phyloP scores from a whole-genome alignment of 2,329 filamentous ascomycete species.

The Penicillium sp. region DNA sequence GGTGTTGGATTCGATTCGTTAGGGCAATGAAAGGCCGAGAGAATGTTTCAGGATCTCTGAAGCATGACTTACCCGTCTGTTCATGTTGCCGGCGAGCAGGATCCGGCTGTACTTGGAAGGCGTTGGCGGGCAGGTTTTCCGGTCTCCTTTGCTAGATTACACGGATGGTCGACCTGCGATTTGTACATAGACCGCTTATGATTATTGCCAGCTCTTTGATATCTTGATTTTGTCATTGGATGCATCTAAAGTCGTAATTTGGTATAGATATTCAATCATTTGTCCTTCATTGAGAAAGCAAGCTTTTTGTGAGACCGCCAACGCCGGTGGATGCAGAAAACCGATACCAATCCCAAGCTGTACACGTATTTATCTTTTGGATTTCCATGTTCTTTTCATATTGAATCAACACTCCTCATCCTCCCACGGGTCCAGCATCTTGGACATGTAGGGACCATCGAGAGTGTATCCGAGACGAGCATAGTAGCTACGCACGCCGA shows the following conservation, averaged over 20 bases:
- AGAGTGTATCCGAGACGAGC: slow-evolving; percentile 87
- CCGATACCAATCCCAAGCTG: slow-evolving; percentile 1
- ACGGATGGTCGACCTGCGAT: slow-evolving; percentile 11
- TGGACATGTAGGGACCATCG: slow-evolving; percentile 77
- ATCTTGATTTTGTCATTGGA: slow-evolving; percentile 8
- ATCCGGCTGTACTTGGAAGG: slow-evolving; percentile 9
- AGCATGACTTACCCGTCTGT: not conserved
- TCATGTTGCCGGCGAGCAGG: not conserved
- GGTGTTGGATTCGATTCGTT: slow-evolving; percentile 9
- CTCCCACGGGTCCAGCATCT: slow-evolving; percentile 45
- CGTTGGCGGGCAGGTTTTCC: slow-evolving; percentile 21
- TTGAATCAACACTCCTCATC: slow-evolving; percentile 32
- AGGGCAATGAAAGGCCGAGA: slow-evolving; percentile 15
- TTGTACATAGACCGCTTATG: slow-evolving; percentile 26
- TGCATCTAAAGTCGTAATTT: slow-evolving; percentile 14
- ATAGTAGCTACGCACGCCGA: slow-evolving; percentile 94
- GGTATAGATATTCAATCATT: slow-evolving; percentile 27
- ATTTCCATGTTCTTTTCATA: not conserved
- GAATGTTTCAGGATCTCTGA: not conserved
- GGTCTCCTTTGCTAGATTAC: slow-evolving; percentile 13
- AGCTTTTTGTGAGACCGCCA: slow-evolving; percentile 19
- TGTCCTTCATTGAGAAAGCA: slow-evolving; percentile 19
- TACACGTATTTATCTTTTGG: not conserved
- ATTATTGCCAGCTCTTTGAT: slow-evolving; percentile 12
- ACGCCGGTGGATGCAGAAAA: slow-evolving; percentile 24